Conservation (phyloP, 495 filamentous ascomycete genomes). For the Glarea lozoyensis region DNA sequence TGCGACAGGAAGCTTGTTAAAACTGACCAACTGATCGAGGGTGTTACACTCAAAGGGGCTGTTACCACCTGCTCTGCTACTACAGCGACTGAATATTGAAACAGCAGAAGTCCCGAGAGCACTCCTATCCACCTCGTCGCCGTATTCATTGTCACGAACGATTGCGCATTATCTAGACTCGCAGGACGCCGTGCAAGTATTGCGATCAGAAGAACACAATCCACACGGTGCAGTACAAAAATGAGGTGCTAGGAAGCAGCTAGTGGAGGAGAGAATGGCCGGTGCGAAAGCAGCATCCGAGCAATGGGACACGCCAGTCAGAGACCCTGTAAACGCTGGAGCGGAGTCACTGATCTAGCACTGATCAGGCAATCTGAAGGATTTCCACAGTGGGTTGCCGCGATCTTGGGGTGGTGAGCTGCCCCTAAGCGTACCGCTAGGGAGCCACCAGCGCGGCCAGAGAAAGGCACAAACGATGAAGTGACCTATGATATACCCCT, state of each 20-base stretch:
- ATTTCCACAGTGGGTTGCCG: no score
- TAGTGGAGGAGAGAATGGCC: background rate
- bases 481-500: no score
- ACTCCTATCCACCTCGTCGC: slow-evolving; percentile 12
- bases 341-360: no score
- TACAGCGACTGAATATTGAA: slow-evolving; percentile 7
- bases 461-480: no score
- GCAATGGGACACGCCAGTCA: no score
- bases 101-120: no score
- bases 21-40: slow-evolving; percentile 17
- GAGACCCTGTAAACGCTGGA: no score
- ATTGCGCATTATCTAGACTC: slow-evolving; percentile 11
- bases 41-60: slow-evolving; percentile 12
- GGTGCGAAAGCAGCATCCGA: background rate
- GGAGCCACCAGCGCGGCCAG: no score
- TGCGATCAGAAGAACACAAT: no score
- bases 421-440: no score
- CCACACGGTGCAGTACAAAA: background rate
- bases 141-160: slow-evolving; percentile 9
- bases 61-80: slow-evolving; percentile 1
- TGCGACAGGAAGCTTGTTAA: background rate
- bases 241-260: background rate
- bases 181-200: background rate
- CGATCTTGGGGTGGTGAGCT: no score
- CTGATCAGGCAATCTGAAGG: no score